Conservation (phyloP, 75 land plant species). For the Cryptomeria japonica region DNA sequence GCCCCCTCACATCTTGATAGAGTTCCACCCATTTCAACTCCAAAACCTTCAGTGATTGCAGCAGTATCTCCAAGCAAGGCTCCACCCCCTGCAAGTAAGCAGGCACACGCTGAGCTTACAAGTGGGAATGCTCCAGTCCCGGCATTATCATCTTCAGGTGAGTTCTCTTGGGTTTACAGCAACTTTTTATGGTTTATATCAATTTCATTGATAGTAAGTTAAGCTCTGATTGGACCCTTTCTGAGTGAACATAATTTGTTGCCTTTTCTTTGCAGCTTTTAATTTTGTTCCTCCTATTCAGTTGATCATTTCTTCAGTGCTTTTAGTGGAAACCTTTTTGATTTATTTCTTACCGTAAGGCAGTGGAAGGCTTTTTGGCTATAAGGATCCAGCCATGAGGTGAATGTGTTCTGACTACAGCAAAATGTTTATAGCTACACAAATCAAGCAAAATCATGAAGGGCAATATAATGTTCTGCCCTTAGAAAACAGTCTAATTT, state of each 20-base stretch:
- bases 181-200: background rate
- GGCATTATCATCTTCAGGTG: background rate
- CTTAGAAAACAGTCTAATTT: conserved; percentile 12
- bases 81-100: background rate
- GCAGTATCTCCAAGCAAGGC: background rate
- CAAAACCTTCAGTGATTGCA: background rate
- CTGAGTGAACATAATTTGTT: background rate
- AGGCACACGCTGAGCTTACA: background rate
- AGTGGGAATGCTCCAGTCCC: background rate
- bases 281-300: background rate
- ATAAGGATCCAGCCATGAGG: conserved; percentile 2
- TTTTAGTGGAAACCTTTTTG: conserved; percentile 1
- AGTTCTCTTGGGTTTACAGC: background rate
- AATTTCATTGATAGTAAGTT: background rate
- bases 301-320: background rate
- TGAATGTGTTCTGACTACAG: background rate
- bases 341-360: conserved; percentile 3
- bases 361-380: conserved; percentile 3
- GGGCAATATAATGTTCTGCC: conserved; percentile 1
- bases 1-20: conserved; percentile 4
- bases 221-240: background rate
- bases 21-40: background rate
- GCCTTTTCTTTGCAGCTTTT: conserved; percentile 7
- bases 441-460: conserved; percentile 3
- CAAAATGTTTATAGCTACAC: conserved; percentile 11